These are phyloP conservation scores for Penicillium crustosum DNA, from an alignment of 2,329 filamentous ascomycete genomes.

Conservation along the genomic window DNA sequence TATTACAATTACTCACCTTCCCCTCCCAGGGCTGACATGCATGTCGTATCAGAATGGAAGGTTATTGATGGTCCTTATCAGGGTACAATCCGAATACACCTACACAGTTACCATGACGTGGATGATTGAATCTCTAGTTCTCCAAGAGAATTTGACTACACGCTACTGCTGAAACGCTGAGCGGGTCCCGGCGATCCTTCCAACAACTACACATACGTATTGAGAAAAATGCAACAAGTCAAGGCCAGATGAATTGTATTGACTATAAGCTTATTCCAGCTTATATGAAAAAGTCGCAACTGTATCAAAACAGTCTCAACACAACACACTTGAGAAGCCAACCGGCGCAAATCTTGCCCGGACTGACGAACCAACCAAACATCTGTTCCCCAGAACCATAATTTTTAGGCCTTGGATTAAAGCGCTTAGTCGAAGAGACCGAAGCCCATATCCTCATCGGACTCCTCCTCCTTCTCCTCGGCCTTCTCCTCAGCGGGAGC, in stretches of 20 bases:
- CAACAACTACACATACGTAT: neutral
- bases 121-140: neutral
- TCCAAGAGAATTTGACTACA: constrained; percentile 6
- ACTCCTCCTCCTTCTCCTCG: constrained; percentile 78
- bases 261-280: constrained; percentile 35
- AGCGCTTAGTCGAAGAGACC: constrained; percentile 64
- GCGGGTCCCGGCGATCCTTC: neutral
- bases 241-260: constrained; percentile 40
- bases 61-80: neutral
- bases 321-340: constrained; percentile 31
- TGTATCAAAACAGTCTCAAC: constrained; percentile 38
- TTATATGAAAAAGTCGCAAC: constrained; percentile 39
- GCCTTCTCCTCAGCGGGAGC: constrained; percentile 67
- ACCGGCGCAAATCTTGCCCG: constrained; percentile 30
- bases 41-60: neutral
- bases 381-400: constrained; percentile 66
- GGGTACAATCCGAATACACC: neutral
- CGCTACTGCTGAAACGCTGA: constrained; percentile 1
- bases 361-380: constrained; percentile 35
- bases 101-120: neutral
- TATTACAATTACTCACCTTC: neutral
- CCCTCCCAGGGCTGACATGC: neutral
- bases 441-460: constrained; percentile 72
- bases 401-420: constrained; percentile 34
- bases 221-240: constrained; percentile 10